Evolutionary conservation across 441 rosid species (phyloP).

Genomic region (Arabidopsis lyrata): DNA sequence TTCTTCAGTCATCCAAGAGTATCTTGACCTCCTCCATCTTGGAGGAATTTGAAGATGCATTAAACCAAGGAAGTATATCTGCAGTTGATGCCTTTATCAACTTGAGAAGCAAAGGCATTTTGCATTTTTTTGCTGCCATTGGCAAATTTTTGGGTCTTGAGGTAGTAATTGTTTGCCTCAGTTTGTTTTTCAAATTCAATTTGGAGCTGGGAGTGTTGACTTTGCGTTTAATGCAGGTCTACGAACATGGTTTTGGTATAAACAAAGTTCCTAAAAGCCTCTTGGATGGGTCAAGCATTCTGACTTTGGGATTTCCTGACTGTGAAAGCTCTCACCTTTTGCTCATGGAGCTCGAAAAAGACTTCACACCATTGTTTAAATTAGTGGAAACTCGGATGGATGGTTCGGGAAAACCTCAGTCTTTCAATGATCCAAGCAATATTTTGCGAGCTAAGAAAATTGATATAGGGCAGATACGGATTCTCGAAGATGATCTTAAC

Average conservation of each 20-base stretch:
- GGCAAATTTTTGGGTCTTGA: constrained; percentile 95
- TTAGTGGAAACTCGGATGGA: constrained; percentile 73
- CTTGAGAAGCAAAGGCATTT: constrained; percentile 91
- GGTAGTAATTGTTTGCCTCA: constrained; percentile 51
- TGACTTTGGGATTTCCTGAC: constrained; percentile 94
- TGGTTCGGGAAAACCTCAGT: constrained; percentile 60
- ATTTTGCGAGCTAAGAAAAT: constrained; percentile 71
- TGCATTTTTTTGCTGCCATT: constrained; percentile 86
- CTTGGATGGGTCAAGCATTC: constrained; percentile 60
- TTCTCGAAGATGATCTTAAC: constrained; percentile 86
- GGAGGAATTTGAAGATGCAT: constrained; percentile 88
- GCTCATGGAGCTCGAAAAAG: constrained; percentile 91
- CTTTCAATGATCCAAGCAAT: constrained; percentile 61
- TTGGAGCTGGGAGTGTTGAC: constrained; percentile 22
- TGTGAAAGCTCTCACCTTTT: constrained; percentile 87
- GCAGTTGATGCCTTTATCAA: constrained; percentile 83
- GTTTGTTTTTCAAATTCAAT: constrained; percentile 21
- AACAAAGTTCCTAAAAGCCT: constrained; percentile 79
- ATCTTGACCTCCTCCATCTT: constrained; percentile 62
- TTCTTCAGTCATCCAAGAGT: constrained; percentile 77
- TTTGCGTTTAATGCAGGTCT: constrained; percentile 65
- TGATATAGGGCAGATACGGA: constrained; percentile 84
- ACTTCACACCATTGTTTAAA: constrained; percentile 88
- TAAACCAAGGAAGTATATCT: constrained; percentile 88
- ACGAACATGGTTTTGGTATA: constrained; percentile 75